phyloP scores from a whole-genome alignment of 371 early-diverging fungal genomes.

The Rhizomucor pusillus region DNA sequence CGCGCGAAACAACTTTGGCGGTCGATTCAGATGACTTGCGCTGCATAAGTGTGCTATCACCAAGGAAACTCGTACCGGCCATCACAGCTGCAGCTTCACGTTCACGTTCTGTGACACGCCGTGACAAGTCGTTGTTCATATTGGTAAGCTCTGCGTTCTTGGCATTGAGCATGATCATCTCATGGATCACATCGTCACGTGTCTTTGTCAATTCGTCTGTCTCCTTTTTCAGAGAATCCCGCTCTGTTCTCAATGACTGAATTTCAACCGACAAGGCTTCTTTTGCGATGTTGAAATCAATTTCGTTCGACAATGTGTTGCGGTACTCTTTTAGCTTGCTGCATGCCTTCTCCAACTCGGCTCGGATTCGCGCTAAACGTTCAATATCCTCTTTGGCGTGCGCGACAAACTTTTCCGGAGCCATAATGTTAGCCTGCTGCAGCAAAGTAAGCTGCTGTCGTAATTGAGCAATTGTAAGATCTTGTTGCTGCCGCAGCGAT shows the following conservation, averaged over 20 bases:
- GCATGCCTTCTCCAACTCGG: constrained; percentile 35
- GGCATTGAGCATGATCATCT: constrained; percentile 51
- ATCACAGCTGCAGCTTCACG: constrained; percentile 25
- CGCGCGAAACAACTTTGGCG: constrained; percentile 19
- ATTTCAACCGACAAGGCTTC: constrained; percentile 29
- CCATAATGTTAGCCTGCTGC: constrained; percentile 17
- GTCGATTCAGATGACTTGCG: constrained; percentile 26
- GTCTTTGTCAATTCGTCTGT: constrained; percentile 23
- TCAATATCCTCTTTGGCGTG: constrained; percentile 37
- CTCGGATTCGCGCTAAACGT: constrained; percentile 29
- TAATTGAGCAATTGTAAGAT: constrained; percentile 29
- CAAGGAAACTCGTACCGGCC: constrained; percentile 21
- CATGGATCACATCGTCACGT: constrained; percentile 45
- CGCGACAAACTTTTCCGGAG: constrained; percentile 19
- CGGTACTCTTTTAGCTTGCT: constrained; percentile 38
- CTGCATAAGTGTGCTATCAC: constrained; percentile 1
- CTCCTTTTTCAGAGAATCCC: constrained; percentile 22
- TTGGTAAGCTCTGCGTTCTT: constrained; percentile 52
- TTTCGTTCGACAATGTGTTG: constrained; percentile 16
- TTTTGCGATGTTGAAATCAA: constrained; percentile 6
- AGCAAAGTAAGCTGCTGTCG: constrained; percentile 29
- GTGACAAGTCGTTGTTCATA: constrained; percentile 56
- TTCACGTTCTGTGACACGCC: constrained; percentile 37
- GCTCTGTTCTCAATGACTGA: constrained; percentile 25
- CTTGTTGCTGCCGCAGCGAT: constrained; percentile 36